Evolutionary conservation across 176 grass and related monocot genomes (phyloP).

Genomic region (Bolboschoenus planiculmis): DNA sequence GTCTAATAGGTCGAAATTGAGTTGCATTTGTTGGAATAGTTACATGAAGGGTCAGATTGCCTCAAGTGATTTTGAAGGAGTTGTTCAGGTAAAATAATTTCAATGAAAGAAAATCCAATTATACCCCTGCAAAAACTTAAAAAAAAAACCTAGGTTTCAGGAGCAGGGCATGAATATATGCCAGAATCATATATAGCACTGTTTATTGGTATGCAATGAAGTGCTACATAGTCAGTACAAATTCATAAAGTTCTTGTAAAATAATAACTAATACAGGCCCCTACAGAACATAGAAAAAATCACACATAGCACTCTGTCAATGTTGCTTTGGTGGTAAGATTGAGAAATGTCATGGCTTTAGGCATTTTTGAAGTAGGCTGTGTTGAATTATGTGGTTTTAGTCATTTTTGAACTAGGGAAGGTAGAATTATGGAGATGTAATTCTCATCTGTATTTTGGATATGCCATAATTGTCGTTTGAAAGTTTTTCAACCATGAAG

Average conservation of each 20-base stretch:
- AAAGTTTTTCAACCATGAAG: neutral
- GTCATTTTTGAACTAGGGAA: neutral
- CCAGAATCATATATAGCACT: neutral
- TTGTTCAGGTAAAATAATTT: constrained; percentile 62
- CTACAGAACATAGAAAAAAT: neutral
- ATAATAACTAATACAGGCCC: neutral
- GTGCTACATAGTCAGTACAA: neutral
- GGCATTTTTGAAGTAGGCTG: neutral
- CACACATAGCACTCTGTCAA: neutral
- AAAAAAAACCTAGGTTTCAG: neutral
- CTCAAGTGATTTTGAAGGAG: constrained; percentile 95
- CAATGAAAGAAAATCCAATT: neutral
- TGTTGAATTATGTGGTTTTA: neutral
- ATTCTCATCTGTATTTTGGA: neutral
- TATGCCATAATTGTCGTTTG: neutral
- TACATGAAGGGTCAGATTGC: constrained; percentile 97
- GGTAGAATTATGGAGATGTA: neutral
- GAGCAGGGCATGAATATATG: neutral
- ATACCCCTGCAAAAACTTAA: neutral
- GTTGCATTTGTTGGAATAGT: constrained; percentile 94
- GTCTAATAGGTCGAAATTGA: constrained; percentile 89
- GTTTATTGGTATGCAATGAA: neutral
- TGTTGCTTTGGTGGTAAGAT: neutral
- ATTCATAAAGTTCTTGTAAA: neutral
- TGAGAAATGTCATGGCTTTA: neutral